Percentiles rank a stretch among this genome's conserved stretches.
phyloP scores from a whole-genome alignment of 257 asterid genomes.

The Henckelia pumila region DNA sequence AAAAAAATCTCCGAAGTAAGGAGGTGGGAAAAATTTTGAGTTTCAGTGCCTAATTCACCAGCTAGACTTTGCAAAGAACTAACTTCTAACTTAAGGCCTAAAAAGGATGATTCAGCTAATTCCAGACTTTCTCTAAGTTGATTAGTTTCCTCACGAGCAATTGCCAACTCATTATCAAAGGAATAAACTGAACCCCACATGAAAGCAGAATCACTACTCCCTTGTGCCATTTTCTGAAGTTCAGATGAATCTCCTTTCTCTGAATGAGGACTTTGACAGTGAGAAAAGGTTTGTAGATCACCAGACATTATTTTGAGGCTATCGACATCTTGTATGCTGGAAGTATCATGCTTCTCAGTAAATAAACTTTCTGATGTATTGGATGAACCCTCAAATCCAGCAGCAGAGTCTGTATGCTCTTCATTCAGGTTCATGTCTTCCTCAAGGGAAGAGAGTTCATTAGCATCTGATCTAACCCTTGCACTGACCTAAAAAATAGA shows the following conservation, averaged over 20 bases:
- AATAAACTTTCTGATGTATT: slow-evolving; percentile 78
- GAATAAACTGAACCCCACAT: slow-evolving; percentile 65
- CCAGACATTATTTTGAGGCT: slow-evolving; percentile 45
- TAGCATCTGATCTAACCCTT: slow-evolving; percentile 59
- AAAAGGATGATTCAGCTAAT: slow-evolving; percentile 69
- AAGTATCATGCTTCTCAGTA: slow-evolving; percentile 66
- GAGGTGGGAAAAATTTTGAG: slow-evolving; percentile 47
- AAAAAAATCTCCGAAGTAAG: slow-evolving; percentile 69
- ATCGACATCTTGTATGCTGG: slow-evolving; percentile 46
- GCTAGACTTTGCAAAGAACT: slow-evolving; percentile 70
- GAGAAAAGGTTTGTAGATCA: slow-evolving; percentile 38
- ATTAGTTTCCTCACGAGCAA: slow-evolving; percentile 65
- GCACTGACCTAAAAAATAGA: slow-evolving; percentile 46
- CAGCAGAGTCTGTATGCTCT: slow-evolving; percentile 59
- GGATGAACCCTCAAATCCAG: slow-evolving; percentile 80
- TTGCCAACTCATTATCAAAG: slow-evolving; percentile 54
- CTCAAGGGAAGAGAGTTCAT: slow-evolving; percentile 65
- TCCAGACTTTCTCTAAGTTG: slow-evolving; percentile 72
- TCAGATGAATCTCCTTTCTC: slow-evolving; percentile 54
- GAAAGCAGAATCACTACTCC: slow-evolving; percentile 44
- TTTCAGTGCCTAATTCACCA: slow-evolving; percentile 66
- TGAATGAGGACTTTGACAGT: slow-evolving; percentile 40
- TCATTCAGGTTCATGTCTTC: slow-evolving; percentile 57
- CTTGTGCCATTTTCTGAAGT: slow-evolving; percentile 42
- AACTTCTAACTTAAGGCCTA: slow-evolving; percentile 77